Percentiles rank a stretch among this genome's conserved stretches.
These are phyloP conservation scores for Brassica incana DNA, from an alignment of 345 rosid species.

Conservation along the genomic window DNA sequence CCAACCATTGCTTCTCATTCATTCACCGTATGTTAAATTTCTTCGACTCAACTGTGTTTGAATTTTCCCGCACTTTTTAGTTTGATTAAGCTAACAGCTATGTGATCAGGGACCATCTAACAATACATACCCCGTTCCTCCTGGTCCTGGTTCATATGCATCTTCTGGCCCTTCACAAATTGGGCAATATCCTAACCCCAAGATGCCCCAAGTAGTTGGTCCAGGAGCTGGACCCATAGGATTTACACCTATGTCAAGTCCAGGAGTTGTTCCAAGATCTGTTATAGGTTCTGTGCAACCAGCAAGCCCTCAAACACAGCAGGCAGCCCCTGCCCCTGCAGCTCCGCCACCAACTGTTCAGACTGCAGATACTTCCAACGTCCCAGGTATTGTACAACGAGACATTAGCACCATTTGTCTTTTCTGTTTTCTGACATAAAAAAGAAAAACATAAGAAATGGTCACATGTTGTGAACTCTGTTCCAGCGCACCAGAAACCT, in stretches of 20 bases:
- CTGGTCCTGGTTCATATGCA: conserved; percentile 54
- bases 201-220: conserved; percentile 58
- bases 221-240: conserved; percentile 56
- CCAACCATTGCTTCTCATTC: conserved; percentile 74
- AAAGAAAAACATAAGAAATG: not conserved
- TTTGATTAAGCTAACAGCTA: conserved; percentile 20
- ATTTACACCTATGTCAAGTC: conserved; percentile 61
- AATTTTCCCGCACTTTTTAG: not conserved
- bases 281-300: conserved; percentile 68
- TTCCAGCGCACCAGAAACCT: conserved; percentile 73
- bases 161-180: conserved; percentile 49
- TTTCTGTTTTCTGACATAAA: not conserved
- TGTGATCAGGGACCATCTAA: conserved; percentile 57
- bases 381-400: conserved; percentile 62
- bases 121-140: conserved; percentile 55
- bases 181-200: conserved; percentile 54
- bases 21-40: conserved; percentile 61
- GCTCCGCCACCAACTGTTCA: conserved; percentile 90
- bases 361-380: conserved; percentile 82
- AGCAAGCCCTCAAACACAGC: conserved; percentile 57
- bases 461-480: conserved; percentile 19
- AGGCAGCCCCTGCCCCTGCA: conserved; percentile 58
- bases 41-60: conserved; percentile 1
- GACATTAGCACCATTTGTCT: conserved; percentile 6
- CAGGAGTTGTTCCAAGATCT: conserved; percentile 70